Evolutionary conservation across 129 eudicot genomes (phyloP).

Genomic region (Tanacetum coccineum): DNA sequence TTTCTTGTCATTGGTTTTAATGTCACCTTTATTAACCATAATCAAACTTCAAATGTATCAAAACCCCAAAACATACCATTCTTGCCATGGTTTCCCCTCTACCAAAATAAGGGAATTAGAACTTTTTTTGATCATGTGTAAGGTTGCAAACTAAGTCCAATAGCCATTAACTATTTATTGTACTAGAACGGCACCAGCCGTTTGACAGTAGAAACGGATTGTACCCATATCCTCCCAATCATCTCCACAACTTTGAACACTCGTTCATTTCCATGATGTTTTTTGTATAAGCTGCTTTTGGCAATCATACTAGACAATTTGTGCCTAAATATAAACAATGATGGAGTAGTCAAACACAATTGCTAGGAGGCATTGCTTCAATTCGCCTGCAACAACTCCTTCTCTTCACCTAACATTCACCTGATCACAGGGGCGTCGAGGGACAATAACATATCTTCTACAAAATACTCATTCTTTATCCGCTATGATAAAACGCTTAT

Average conservation of each 20-base stretch:
- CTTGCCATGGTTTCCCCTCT: conserved; percentile 83
- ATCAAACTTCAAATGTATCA: conserved; percentile 56
- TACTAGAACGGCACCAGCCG: conserved; percentile 73
- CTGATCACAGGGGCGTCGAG: conserved; percentile 96
- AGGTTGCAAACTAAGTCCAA: conserved; percentile 42
- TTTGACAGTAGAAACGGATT: conserved; percentile 59
- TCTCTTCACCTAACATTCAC: conserved; percentile 82
- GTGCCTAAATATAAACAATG: conserved; percentile 36
- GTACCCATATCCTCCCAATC: conserved; percentile 84
- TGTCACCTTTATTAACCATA: conserved; percentile 84
- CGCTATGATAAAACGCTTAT: conserved; percentile 49
- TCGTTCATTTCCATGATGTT: conserved; percentile 60
- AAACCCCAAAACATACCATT: conserved; percentile 52
- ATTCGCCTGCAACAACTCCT: conserved; percentile 80
- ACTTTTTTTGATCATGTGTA: conserved; percentile 67
- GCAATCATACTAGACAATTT: conserved; percentile 58
- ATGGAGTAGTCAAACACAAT: conserved; percentile 48
- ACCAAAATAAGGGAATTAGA: conserved; percentile 49
- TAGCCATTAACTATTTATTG: conserved; percentile 82
- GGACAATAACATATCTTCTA: conserved; percentile 88
- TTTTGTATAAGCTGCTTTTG: conserved; percentile 53
- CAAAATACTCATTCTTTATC: conserved; percentile 54
- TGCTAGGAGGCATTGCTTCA: conserved; percentile 59
- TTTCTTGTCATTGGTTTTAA: conserved; percentile 63
- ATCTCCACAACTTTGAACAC: conserved; percentile 92